These are phyloP conservation scores for Elongisporangium undulatum DNA, from an alignment of 352 stramenopile genomes.

Conservation along the genomic window DNA sequence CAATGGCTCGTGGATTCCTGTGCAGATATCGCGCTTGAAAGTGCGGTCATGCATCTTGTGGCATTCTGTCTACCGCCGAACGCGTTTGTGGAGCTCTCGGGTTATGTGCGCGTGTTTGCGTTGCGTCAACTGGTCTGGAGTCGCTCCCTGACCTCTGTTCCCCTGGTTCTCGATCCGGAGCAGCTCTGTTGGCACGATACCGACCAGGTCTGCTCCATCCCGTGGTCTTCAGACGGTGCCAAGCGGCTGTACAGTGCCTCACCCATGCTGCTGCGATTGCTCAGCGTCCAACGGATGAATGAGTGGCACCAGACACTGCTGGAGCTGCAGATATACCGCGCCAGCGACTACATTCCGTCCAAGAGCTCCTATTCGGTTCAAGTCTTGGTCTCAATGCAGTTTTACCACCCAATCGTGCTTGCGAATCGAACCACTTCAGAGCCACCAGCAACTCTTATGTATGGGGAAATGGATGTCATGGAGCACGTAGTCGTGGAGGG, in stretches of 20 bases:
- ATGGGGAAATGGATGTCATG: slow-evolving; percentile 17
- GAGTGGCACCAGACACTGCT: slow-evolving; percentile 18
- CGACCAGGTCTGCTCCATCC: not conserved
- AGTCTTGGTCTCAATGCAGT: slow-evolving; percentile 18
- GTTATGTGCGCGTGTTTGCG: slow-evolving; percentile 31
- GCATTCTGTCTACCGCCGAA: slow-evolving; percentile 36
- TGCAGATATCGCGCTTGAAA: slow-evolving; percentile 45
- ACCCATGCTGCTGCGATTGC: slow-evolving; percentile 13
- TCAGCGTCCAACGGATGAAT: slow-evolving; percentile 9
- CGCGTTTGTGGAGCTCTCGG: slow-evolving; percentile 37
- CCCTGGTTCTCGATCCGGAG: not conserved
- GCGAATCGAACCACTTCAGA: not conserved
- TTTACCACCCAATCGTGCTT: slow-evolving; percentile 21
- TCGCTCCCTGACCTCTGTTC: not conserved
- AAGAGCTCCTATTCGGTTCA: slow-evolving; percentile 37
- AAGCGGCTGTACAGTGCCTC: slow-evolving; percentile 7
- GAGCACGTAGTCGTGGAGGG: slow-evolving; percentile 45
- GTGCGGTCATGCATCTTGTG: slow-evolving; percentile 42
- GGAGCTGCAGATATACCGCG: slow-evolving; percentile 12
- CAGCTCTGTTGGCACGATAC: not conserved
- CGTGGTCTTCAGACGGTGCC: not conserved
- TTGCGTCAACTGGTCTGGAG: slow-evolving; percentile 26
- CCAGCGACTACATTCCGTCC: slow-evolving; percentile 20
- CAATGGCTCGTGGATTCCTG: slow-evolving; percentile 42
- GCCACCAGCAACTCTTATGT: not conserved